Percentiles rank a stretch among this genome's conserved stretches.
Evolutionary conservation across 1,139 yeast genomes (phyloP).

Genomic region (Hansenula lynferdii): DNA sequence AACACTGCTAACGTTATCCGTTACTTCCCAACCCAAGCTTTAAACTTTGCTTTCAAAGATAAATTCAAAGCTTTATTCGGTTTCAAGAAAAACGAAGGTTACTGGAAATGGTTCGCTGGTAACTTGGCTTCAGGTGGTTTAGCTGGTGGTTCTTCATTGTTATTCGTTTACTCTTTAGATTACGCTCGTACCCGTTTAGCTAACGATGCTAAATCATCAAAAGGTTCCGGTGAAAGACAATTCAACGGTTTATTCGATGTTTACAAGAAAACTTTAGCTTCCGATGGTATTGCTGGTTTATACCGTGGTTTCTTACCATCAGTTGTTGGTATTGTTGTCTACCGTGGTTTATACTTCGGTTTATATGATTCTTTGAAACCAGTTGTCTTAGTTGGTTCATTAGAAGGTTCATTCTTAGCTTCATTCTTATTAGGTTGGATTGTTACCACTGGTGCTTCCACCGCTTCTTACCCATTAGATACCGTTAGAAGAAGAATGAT

Average conservation of each 20-base stretch:
- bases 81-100: slow-evolving; percentile 61
- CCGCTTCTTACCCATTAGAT: slow-evolving; percentile 80
- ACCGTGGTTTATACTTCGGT: slow-evolving; percentile 86
- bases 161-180: slow-evolving; percentile 76
- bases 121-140: slow-evolving; percentile 82
- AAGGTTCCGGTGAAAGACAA: slow-evolving; percentile 75
- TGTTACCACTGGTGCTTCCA: slow-evolving; percentile 76
- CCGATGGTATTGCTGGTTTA: slow-evolving; percentile 78
- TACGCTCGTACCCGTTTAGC: slow-evolving; percentile 85
- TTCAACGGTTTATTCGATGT: slow-evolving; percentile 75
- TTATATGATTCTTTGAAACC: slow-evolving; percentile 77
- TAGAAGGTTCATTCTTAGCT: slow-evolving; percentile 68
- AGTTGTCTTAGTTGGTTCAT: slow-evolving; percentile 63
- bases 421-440: slow-evolving; percentile 77
- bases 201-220: slow-evolving; percentile 77
- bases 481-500: slow-evolving; percentile 87
- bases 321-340: slow-evolving; percentile 73
- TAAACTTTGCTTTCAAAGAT: slow-evolving; percentile 82
- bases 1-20: slow-evolving; percentile 81
- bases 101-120: slow-evolving; percentile 71
- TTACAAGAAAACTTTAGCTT: slow-evolving; percentile 69
- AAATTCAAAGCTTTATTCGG: slow-evolving; percentile 75
- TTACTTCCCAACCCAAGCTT: slow-evolving; percentile 83
- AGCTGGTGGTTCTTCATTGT: slow-evolving; percentile 74
- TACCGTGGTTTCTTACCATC: slow-evolving; percentile 87